Conservation (phyloP, 2,329 filamentous ascomycete species). For the Alternaria atra region DNA sequence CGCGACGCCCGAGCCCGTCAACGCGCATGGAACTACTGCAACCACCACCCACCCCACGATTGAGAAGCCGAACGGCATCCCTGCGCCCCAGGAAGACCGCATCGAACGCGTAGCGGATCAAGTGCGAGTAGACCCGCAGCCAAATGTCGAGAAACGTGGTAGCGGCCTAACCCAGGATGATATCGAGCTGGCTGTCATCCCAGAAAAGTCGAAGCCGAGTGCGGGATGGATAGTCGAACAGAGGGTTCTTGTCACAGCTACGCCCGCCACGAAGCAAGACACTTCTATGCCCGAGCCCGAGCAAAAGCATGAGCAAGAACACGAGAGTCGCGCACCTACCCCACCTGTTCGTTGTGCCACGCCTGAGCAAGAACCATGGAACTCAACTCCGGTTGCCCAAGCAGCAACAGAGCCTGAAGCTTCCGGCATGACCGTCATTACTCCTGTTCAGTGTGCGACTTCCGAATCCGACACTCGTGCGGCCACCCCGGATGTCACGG, state of each 20-base stretch:
- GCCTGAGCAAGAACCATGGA: conserved; percentile 18
- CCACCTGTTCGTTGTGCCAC: conserved; percentile 15
- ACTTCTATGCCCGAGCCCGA: background rate
- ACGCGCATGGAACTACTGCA: conserved; percentile 10
- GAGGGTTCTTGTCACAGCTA: conserved; percentile 14
- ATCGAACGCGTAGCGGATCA: background rate
- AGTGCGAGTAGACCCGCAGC: background rate
- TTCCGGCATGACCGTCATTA: background rate
- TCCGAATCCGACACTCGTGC: background rate
- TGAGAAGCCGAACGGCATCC: background rate
- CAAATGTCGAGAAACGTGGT: background rate
- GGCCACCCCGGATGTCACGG: background rate
- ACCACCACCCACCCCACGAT: conserved; percentile 1
- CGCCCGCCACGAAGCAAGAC: conserved; percentile 2
- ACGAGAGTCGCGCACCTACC: background rate
- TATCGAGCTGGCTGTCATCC: conserved; percentile 5
- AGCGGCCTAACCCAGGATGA: background rate
- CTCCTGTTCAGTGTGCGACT: background rate
- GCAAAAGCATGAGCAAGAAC: background rate
- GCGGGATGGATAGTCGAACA: conserved; percentile 16
- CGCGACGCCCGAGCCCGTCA: conserved; percentile 5
- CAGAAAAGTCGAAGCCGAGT: conserved; percentile 16
- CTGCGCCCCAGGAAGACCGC: background rate
- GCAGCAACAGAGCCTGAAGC: background rate
- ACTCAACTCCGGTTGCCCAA: conserved; percentile 3